Evolutionary conservation across 2,329 filamentous ascomycete genomes (phyloP).

Genomic region (Amphichorda felina): DNA sequence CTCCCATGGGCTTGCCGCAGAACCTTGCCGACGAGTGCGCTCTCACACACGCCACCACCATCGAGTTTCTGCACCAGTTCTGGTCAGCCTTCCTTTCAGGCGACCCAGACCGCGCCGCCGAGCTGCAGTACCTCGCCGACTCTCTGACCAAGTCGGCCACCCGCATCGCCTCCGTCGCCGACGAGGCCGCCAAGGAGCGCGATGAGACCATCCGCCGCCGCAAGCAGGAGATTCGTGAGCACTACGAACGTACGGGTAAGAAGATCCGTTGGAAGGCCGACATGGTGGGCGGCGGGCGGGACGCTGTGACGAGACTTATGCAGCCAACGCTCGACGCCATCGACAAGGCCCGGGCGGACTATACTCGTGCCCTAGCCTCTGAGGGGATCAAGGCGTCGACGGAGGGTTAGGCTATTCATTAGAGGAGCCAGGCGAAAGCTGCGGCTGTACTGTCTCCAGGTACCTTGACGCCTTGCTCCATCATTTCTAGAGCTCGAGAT

Average conservation of each 20-base stretch:
- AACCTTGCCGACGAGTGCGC: conserved; percentile 46
- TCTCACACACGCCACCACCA: conserved; percentile 79
- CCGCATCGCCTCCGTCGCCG: conserved; percentile 10
- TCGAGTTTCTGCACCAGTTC: conserved; percentile 95
- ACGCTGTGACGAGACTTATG: conserved; percentile 66
- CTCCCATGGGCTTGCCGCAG: conserved; percentile 40
- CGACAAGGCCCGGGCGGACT: conserved; percentile 57
- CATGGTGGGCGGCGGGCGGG: conserved; percentile 60
- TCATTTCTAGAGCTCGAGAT: no score
- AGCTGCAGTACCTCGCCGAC: conserved; percentile 72
- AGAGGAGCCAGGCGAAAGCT: no score
- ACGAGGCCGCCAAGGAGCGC: conserved; percentile 31
- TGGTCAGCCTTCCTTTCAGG: conserved; percentile 88
- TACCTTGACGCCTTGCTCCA: no score
- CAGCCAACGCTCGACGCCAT: conserved; percentile 62
- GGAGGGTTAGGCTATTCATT: conserved; percentile 22
- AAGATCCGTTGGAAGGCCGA: conserved; percentile 58
- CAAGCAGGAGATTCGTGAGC: conserved; percentile 58
- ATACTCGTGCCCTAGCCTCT: conserved; percentile 58
- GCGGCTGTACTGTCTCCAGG: no score
- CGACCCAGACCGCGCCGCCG: conserved; percentile 65
- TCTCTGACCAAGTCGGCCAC: conserved; percentile 61
- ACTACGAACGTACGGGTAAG: conserved; percentile 62
- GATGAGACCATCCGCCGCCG: conserved; percentile 52
- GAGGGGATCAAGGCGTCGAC: conserved; percentile 38